phyloP scores from a whole-genome alignment of 352 stramenopile genomes.

The Globisporangium uncinulatum region DNA sequence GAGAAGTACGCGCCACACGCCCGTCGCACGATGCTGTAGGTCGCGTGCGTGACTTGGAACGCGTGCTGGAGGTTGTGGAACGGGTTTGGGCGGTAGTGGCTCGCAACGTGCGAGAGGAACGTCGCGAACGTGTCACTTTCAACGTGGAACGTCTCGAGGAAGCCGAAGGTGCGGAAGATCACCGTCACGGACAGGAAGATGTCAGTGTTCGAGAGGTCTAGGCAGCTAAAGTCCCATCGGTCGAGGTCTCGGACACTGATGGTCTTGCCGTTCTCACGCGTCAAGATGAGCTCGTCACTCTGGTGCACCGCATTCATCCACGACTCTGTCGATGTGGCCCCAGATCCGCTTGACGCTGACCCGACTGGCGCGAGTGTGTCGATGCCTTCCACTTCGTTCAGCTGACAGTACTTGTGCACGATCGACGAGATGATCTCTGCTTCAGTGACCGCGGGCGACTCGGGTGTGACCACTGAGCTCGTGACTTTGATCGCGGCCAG shows the following conservation, averaged over 20 bases:
- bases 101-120: slow-evolving; percentile 48
- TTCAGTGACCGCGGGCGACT: slow-evolving; percentile 22
- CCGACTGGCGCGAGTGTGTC: slow-evolving; percentile 19
- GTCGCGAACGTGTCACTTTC: slow-evolving; percentile 41
- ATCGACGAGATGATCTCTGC: slow-evolving; percentile 60
- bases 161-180: slow-evolving; percentile 45
- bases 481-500: slow-evolving; percentile 12
- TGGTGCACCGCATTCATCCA: slow-evolving; percentile 8
- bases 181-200: slow-evolving; percentile 35
- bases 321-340: not conserved
- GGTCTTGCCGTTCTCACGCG: slow-evolving; percentile 22
- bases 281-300: slow-evolving; percentile 15
- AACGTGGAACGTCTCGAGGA: slow-evolving; percentile 55
- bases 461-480: slow-evolving; percentile 4
- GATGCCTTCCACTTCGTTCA: slow-evolving; percentile 34
- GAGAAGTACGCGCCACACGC: slow-evolving; percentile 58
- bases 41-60: slow-evolving; percentile 56
- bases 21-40: slow-evolving; percentile 48
- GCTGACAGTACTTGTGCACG: slow-evolving; percentile 50
- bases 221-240: slow-evolving; percentile 46
- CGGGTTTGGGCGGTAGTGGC: slow-evolving; percentile 67
- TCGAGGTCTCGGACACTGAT: slow-evolving; percentile 47
- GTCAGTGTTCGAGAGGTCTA: slow-evolving; percentile 27
- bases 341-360: not conserved
- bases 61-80: slow-evolving; percentile 83